Conservation (phyloP, 169 alveolate genomes). For the Cryptosporidium xiaoi region DNA sequence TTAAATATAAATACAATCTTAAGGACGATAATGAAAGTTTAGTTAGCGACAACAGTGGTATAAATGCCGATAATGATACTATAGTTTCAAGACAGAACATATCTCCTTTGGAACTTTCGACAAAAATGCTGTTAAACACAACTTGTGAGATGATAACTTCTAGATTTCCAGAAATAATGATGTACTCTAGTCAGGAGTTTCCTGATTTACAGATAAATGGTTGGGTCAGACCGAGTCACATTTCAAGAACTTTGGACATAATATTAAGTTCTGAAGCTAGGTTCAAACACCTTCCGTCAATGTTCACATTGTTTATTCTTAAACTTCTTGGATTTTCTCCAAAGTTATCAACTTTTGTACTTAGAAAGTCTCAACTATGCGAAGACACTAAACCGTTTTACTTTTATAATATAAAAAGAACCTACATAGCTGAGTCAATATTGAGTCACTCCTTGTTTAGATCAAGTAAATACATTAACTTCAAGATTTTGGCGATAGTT, state of each 20-base stretch:
- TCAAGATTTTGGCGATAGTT: conserved; percentile 8
- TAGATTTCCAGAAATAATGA: conserved; percentile 50
- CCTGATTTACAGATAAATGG: conserved; percentile 18
- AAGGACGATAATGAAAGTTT: neutral
- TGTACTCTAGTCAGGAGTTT: conserved; percentile 13
- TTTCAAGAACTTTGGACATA: conserved; percentile 9
- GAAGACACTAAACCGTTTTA: conserved; percentile 53
- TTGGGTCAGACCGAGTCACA: conserved; percentile 4
- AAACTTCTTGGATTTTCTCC: conserved; percentile 48
- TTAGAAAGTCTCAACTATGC: conserved; percentile 20
- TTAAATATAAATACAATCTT: neutral
- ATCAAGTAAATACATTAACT: neutral
- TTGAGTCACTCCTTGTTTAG: conserved; percentile 26
- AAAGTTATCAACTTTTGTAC: conserved; percentile 16
- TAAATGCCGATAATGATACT: neutral
- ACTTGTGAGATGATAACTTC: conserved; percentile 56
- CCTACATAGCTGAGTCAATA: conserved; percentile 24
- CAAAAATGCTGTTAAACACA: conserved; percentile 4
- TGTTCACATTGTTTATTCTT: conserved; percentile 8
- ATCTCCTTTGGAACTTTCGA: conserved; percentile 55
- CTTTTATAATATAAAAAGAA: conserved; percentile 20
- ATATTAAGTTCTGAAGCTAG: neutral
- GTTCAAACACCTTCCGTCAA: neutral
- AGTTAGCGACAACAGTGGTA: neutral
- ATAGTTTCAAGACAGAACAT: neutral